These are phyloP conservation scores for Austroboletus olivaceoglutinosus DNA, from an alignment of 1,284 basidiomycete genomes.

Conservation along the genomic window DNA sequence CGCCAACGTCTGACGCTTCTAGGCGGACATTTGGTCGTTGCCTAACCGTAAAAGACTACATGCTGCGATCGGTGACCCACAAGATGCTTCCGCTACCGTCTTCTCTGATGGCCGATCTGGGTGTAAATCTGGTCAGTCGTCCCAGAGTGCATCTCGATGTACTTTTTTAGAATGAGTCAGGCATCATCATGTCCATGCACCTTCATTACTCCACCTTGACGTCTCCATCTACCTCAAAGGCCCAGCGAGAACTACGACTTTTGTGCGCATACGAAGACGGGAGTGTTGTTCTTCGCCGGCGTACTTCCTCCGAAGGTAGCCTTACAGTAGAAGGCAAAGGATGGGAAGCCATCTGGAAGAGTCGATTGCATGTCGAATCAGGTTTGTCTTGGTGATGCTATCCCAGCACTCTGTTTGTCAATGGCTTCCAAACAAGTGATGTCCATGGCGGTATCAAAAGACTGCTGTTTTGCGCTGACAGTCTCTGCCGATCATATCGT, in stretches of 20 bases:
- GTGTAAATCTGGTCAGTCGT: slow-evolving; percentile 35
- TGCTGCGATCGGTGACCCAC: slow-evolving; percentile 70
- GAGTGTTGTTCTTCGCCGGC: slow-evolving; percentile 62
- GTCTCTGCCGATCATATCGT: slow-evolving; percentile 84
- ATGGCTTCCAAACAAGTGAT: slow-evolving; percentile 56
- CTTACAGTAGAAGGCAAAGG: slow-evolving; percentile 67
- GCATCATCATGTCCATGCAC: slow-evolving; percentile 85
- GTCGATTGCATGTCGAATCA: slow-evolving; percentile 74
- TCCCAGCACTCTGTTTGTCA: background rate
- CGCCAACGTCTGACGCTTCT: background rate
- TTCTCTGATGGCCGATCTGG: slow-evolving; percentile 44
- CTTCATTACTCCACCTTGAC: slow-evolving; percentile 44
- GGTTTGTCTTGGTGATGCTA: slow-evolving; percentile 48
- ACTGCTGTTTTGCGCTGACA: slow-evolving; percentile 62
- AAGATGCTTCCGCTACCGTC: slow-evolving; percentile 25
- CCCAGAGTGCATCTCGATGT: background rate
- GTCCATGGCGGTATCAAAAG: slow-evolving; percentile 73
- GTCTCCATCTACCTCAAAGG: slow-evolving; percentile 33
- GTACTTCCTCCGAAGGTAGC: slow-evolving; percentile 35
- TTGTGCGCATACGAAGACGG: slow-evolving; percentile 83
- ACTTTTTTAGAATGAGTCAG: slow-evolving; percentile 35
- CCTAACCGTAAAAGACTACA: slow-evolving; percentile 66
- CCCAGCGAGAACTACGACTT: slow-evolving; percentile 47
- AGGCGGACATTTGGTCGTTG: slow-evolving; percentile 82
- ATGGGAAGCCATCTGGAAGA: slow-evolving; percentile 72